phyloP scores from a whole-genome alignment of 148 eudicot genomes.

The Rheum nobile region DNA sequence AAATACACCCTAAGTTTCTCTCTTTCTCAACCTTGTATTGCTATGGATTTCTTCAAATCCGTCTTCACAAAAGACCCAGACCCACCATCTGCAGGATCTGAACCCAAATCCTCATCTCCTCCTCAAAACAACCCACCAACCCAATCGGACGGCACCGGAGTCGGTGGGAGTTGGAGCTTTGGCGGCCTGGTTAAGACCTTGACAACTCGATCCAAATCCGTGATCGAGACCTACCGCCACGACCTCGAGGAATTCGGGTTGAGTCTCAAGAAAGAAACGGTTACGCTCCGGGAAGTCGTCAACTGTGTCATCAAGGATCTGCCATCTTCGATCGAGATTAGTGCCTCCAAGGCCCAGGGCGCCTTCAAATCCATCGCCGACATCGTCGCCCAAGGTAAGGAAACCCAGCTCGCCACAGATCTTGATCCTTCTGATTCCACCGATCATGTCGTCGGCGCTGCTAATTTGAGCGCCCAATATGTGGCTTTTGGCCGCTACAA shows the following conservation, averaged over 20 bases:
- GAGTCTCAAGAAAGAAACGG: slow-evolving; percentile 51
- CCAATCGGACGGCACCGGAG: background rate
- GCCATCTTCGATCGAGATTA: too few species aligned
- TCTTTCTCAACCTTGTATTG: slow-evolving; percentile 12
- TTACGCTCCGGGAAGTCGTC: too few species aligned
- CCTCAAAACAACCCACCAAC: background rate
- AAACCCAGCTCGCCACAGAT: slow-evolving; percentile 21
- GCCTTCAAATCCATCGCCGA: slow-evolving; percentile 58
- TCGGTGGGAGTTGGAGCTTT: too few species aligned
- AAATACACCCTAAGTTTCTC: background rate
- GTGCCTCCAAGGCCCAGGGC: too few species aligned
- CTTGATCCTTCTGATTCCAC: too few species aligned
- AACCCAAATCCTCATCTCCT: background rate
- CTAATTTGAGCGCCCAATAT: slow-evolving; percentile 16
- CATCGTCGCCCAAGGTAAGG: slow-evolving; percentile 40
- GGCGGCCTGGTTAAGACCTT: too few species aligned
- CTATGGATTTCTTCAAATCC: slow-evolving; percentile 55
- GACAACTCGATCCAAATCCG: too few species aligned
- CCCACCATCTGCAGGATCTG: slow-evolving; percentile 14
- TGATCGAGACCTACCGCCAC: slow-evolving; percentile 54
- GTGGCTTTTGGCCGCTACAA: slow-evolving; percentile 27
- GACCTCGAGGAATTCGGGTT: slow-evolving; percentile 69
- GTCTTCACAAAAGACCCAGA: slow-evolving; percentile 40
- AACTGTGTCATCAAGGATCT: too few species aligned
- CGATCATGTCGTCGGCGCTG: too few species aligned